Conservation (phyloP, 2,329 filamentous ascomycete genomes). For the Metarhizium robertsii region DNA sequence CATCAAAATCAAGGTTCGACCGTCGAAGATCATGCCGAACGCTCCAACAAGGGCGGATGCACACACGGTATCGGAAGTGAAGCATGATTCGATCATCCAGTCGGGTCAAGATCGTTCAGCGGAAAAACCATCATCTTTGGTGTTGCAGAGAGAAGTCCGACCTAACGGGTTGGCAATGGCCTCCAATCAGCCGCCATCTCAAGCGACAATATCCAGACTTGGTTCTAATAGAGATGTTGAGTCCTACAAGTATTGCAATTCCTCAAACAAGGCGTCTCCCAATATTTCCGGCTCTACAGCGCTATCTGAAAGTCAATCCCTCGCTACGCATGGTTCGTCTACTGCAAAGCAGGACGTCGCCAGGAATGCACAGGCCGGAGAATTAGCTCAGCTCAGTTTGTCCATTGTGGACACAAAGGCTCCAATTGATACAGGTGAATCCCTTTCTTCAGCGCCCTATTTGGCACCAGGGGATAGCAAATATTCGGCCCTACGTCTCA, state of each 20-base stretch:
- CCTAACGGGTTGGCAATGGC: neutral
- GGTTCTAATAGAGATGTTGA: neutral
- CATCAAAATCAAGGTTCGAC: constrained; percentile 43
- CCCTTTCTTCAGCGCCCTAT: neutral
- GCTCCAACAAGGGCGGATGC: neutral
- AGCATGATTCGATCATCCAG: neutral
- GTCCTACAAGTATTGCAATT: neutral
- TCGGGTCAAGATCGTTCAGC: neutral
- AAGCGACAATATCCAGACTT: neutral
- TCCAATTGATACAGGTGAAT: neutral
- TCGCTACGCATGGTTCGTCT: neutral
- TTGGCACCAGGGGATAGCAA: neutral
- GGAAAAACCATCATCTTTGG: neutral
- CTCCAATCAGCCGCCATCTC: neutral
- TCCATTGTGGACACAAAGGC: neutral
- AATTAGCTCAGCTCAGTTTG: neutral
- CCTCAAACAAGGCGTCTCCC: neutral
- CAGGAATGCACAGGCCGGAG: neutral
- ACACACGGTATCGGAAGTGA: neutral
- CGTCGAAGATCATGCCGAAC: neutral
- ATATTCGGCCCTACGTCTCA: neutral
- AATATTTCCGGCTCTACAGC: neutral
- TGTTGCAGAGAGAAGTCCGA: neutral
- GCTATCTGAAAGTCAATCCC: neutral
- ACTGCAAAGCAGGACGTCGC: neutral